Evolutionary conservation across 2,329 filamentous ascomycete genomes (phyloP).

Genomic region (Paracamarosporium sp.): DNA sequence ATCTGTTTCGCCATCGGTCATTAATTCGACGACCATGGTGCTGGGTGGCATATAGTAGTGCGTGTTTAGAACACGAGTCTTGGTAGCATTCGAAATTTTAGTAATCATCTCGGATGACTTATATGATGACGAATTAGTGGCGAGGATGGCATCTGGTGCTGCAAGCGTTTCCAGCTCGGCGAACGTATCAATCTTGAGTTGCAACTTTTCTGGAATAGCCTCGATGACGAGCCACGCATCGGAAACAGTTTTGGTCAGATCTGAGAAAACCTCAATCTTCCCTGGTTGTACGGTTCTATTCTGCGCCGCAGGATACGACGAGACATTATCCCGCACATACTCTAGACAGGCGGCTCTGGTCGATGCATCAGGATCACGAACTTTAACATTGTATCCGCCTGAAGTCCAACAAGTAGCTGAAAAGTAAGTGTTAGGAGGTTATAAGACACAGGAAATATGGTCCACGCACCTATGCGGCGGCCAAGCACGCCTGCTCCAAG

Average conservation of each 20-base stretch:
- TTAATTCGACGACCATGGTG: neutral
- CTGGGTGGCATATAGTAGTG: neutral
- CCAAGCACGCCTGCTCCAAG: neutral
- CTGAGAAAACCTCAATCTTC: constrained; percentile 24
- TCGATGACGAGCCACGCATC: constrained; percentile 63
- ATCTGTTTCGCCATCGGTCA: neutral
- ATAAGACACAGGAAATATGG: neutral
- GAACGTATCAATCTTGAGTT: constrained; percentile 58
- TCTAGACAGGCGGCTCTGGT: neutral
- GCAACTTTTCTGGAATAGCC: constrained; percentile 59
- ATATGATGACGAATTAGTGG: constrained; percentile 61
- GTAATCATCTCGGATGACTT: constrained; percentile 58
- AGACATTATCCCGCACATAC: neutral
- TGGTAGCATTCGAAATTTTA: constrained; percentile 48
- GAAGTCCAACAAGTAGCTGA: neutral
- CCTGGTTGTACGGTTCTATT: neutral
- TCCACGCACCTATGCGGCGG: neutral
- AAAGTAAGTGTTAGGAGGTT: neutral
- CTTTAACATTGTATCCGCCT: neutral
- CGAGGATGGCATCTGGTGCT: constrained; percentile 56
- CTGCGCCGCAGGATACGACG: too few relatives aligned
- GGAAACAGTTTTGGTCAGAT: constrained; percentile 50
- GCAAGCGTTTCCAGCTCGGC: constrained; percentile 54
- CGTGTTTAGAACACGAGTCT: constrained; percentile 12
- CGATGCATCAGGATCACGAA: neutral